Evolutionary conservation across 2,329 filamentous ascomycete species (phyloP), one percentile per base, ranked within the genome.

Genomic region (Mollisiaceae sp.): DNA sequence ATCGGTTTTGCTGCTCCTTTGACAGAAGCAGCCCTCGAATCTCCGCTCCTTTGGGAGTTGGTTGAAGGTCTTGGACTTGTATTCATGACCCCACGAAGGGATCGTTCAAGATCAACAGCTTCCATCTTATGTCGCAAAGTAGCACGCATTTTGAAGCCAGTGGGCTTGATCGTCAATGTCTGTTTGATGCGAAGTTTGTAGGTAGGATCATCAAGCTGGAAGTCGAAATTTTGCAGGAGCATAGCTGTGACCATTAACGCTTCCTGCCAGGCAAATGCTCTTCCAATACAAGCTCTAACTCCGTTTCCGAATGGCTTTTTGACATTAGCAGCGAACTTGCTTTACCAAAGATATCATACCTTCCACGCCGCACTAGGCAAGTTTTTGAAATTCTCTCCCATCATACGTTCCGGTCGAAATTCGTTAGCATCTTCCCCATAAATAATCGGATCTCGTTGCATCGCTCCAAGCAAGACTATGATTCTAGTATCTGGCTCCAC

Each of bases 181-280:
- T 45, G 43, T 18, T 45, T 45, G 43, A 45, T 45, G 43, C 43
- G 43, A 20, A 45, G 43, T 18, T 45, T 45, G 43, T 45, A 45
- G 18, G 43, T 4, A 8, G 43, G 43, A 8, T 45, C 43, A 45
- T 45, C 43, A 18, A 45, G 43, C n/a, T 45, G 43, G 14, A 45
- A 45, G 43, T 45, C 43, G 14, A 45, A 45, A 18, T 89, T 90
- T 72, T 92, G 90, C 63, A 93, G 79, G 9, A 92, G 75, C 71
- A 90, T 82, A 0, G 88, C 85, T 70, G 88, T 80, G 15, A 84
- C 83, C 0, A 92, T 77, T 8, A 90, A 75, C 1, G 85, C 82
- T 76, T 94, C 91, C 74, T 94, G 91, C 88, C 88, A 91, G 1
- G 91, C 90, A 74, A 94, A 93, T 0, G 87, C 83, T 0, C 90